Evolutionary conservation across 352 stramenopile genomes (phyloP), one percentile per base, ranked within the genome.

Genomic region (Phytophthora crassamura): DNA sequence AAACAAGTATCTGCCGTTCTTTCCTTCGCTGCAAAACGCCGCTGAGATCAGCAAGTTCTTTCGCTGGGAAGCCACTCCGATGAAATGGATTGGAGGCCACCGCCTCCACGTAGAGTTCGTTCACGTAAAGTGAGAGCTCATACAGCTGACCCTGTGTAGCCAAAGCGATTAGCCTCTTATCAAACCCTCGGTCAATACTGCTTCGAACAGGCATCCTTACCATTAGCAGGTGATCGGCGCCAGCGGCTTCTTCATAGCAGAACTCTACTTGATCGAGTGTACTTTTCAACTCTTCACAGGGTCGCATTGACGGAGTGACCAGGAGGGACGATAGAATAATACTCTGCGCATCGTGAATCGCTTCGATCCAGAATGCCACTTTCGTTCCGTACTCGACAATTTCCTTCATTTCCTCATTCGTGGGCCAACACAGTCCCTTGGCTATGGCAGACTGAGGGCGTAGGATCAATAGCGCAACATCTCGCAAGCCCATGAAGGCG

Each of bases 71-170:
- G 2, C 49, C 18, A 14, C 8, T 46, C 7, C 20, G 33, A 38
- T 74, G 66, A 45, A 86, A 87, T 9, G 79, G 77, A 20, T 70
- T 84, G 16, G 60, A 79, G 1, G 70, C 75, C 5, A 87, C n/a
- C 1, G 77, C 72, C 8, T 90, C 77, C 10, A 86, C 69, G 15
- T 83, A 80, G 4, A 81, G 38, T 35, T 88, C 79, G 36, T 76
- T 64, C 4, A 79, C 46, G 8, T 70, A 67, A 7, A 75, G 14
- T 18, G 69, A 55, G 3, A 79, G 15, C 42, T 86, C 80, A 11
- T 75, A 74, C 7, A 89, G 43, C 22, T 81, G 75, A 25, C 69
- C 60, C 69, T 80, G 61, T 25, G 18, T 22, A 20, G 15, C 7
- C 11, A 53, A 51, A 14, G 32, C 9, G 3, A 10, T 54, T 15